Base-by-base conservation (phyloP, 2,329 filamentous ascomycete genomes). In the Sordariomycetes sp. region DNA sequence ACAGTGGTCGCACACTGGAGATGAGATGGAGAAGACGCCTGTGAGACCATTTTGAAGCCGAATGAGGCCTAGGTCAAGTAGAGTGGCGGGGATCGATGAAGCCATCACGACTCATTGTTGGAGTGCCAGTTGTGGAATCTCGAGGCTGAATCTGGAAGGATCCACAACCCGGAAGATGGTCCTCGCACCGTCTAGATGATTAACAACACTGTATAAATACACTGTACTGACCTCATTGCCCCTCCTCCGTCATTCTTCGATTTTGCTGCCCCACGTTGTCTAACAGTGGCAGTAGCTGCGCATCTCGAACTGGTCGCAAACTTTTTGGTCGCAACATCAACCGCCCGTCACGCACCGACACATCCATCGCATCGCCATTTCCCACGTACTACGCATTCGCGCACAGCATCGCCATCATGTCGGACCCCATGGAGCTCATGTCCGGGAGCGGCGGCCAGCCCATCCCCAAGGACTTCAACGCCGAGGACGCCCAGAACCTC, bases 401-500 rank as follows among this genome's bases (percentile, higher is more conserved):
- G 21, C 20, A 17, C 23, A 11, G 17, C 15, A 21, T 21, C 14
- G 11, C 25, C 8, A 10, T 7, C 43, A 46, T 27, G 33, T 59
- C 62, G 59, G 59, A 63, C 45, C 57, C 58, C 24, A 54, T 61
- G 42, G 54, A 62, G 28, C 54, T 42, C 46, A 57, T 60, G 55
- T 43, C 55, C 17, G 17, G 28, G 21, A 28, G 21, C 20, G 44
- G 47, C 10, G 55, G 48, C 11, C 54, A 48, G 27, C 51, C 47
- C 16, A 48, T 64, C 34, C 67, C 78, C 53, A 61, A 70, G 58
- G 50, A 71, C 64, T 73, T 82, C 58, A 57, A 81, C 57, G 54
- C 77, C 56, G 55, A 79, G 49, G 57, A 70, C 30, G 67, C 70
- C 34, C 54, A 60, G 38, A 74, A 74, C 50, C 63, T 70, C 48